Evolutionary conservation across 345 rosid species (phyloP), one percentile per base, ranked within the genome.

Genomic region (Linum usitatissimum): DNA sequence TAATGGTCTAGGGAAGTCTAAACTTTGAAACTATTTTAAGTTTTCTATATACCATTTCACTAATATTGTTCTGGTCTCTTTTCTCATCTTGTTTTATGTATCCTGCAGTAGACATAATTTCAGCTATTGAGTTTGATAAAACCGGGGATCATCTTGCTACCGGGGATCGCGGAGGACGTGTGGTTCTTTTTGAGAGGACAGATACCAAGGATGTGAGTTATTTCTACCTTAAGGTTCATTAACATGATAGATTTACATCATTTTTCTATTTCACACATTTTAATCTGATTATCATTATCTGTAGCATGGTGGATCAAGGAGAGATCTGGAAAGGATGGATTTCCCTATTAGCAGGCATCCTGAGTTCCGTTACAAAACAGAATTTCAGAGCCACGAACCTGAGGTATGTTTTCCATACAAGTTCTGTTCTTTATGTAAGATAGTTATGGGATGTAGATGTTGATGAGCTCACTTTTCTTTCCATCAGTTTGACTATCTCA

Each of bases 101-200:
- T 67, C 54, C 63, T 76, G 83, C 91, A 91, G 97, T 86, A 77
- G 97, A 91, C 77, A 76, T 91, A 62, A 91, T 88, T 63, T 86
- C 97, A 28, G 94, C 96, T 15, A 84, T 91, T 42, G 94, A 91
- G 69, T 91, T 91, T 71, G 91, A 91, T 81, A 78, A 69, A 78
- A 72, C 75, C 45, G 97, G 97, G 1, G 79, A 86, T 60, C 87
- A 88, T 70, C 94, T 91, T 19, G 97, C 94, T 60, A 88, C 97
- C 63, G 97, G 97, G 56, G 97, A 91, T 67, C 94, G 96, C 77
- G 97, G 97, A 63, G 97, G 97, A 40, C 76, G 97, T 20, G 97
- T 88, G 73, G 97, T 91, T 78, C 83, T 91, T 36, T 91, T 91
- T 77, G 96, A 91, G 83, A 84, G 91, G 70, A 84, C 81, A 3